Conservation (phyloP, 306 rosid species). For the Rosa lucieae region DNA sequence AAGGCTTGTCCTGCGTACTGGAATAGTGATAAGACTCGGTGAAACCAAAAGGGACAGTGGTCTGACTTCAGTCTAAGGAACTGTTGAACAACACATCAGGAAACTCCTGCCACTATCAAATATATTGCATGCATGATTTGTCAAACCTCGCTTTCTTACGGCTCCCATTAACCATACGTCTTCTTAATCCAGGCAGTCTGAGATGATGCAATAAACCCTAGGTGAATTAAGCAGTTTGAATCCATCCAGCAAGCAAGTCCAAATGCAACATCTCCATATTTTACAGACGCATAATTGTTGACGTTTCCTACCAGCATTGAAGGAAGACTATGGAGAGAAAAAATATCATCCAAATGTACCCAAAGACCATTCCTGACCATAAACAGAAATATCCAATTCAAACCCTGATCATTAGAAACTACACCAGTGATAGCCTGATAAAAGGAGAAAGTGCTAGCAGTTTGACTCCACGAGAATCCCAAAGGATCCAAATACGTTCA, state of each 20-base stretch:
- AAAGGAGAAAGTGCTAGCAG: too few relatives aligned
- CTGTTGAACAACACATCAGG: too few relatives aligned
- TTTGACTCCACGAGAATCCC: too few relatives aligned
- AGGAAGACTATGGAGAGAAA: neutral
- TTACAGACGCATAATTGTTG: too few relatives aligned
- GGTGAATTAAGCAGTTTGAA: neutral
- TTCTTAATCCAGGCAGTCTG: neutral
- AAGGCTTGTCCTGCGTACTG: too few relatives aligned
- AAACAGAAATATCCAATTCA: neutral
- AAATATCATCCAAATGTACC: neutral
- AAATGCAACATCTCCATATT: too few relatives aligned
- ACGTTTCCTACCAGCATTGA: too few relatives aligned
- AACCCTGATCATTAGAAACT: neutral
- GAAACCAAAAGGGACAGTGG: neutral
- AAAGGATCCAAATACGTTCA: too few relatives aligned
- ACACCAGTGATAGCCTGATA: too few relatives aligned
- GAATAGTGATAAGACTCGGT: too few relatives aligned
- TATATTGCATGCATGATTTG: neutral
- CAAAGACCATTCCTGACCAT: neutral
- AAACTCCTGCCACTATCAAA: neutral
- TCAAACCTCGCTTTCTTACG: neutral
- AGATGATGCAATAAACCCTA: neutral
- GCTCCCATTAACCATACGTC: neutral
- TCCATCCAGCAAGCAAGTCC: neutral
- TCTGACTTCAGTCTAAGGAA: too few relatives aligned